phyloP scores from a whole-genome alignment of 805 yeast genomes.

The Cyberlindnera subsufficiens region DNA sequence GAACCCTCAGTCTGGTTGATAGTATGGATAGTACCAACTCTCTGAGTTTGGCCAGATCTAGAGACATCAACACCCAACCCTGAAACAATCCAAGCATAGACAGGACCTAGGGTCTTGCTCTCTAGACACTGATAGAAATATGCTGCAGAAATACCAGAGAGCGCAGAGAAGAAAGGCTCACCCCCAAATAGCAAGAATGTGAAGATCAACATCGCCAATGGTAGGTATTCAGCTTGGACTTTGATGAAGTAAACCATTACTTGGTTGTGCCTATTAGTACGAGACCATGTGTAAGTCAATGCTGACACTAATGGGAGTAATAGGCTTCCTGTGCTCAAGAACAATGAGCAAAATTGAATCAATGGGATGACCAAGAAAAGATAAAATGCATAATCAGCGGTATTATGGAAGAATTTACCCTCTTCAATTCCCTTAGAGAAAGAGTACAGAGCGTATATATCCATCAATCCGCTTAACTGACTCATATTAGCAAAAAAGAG shows the following conservation, averaged over 20 bases:
- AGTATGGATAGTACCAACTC: constrained; percentile 27
- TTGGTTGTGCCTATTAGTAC: constrained; percentile 42
- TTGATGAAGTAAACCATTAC: constrained; percentile 50
- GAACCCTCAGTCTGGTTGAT: constrained; percentile 41
- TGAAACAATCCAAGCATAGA: constrained; percentile 24
- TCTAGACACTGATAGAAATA: constrained; percentile 58
- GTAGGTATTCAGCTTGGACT: constrained; percentile 53
- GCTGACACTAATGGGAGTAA: constrained; percentile 42
- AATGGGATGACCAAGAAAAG: constrained; percentile 42
- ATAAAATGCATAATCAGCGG: constrained; percentile 55
- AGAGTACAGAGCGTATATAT: constrained; percentile 50
- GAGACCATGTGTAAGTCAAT: constrained; percentile 55
- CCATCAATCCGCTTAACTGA: constrained; percentile 41
- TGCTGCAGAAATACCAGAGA: constrained; percentile 50
- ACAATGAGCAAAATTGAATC: constrained; percentile 31
- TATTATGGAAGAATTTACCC: constrained; percentile 39
- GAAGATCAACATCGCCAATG: constrained; percentile 40
- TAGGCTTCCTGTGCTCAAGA: constrained; percentile 26
- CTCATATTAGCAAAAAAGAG: constrained; percentile 39
- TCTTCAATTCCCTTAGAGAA: constrained; percentile 53
- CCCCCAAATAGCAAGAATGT: constrained; percentile 38
- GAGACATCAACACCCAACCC: constrained; percentile 17
- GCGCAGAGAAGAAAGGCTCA: constrained; percentile 31
- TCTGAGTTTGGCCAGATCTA: constrained; percentile 20
- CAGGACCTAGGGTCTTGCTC: constrained; percentile 43